Base-by-base conservation (phyloP, 2,329 filamentous ascomycete species). In the Aspergillus vadensis region DNA sequence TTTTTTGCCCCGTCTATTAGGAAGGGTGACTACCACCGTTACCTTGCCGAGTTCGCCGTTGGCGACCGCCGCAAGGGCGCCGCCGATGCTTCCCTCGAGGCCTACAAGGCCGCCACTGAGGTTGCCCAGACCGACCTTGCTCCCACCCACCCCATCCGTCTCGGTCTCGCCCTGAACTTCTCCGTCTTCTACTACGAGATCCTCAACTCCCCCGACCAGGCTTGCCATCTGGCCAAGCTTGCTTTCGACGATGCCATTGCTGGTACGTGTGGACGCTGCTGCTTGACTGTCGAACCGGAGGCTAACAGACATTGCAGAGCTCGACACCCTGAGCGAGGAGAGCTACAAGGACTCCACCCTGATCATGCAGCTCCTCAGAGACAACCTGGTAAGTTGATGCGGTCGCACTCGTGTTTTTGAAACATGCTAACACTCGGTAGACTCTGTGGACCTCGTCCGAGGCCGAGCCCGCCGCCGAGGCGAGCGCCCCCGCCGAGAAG, bases 151-250 rank as follows among this genome's bases (percentile, higher is more conserved):
- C 92, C 92, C 76, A 96, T 96, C 81, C 91, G 92, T 75, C 90
- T 96, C 67, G 92, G 92, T 78, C 88, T 96, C 69, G 92, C 92
- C 72, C 86, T 96, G 70, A 96, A 96, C 89, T 96, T 96, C 86
- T 97, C 93, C 68, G 93, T 97, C 76, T 98, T 97, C 87, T 98
- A 98, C 89, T 99, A 99, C 81, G 91, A 99, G 88, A 99, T 98
- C 79, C 86, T 98, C 75, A 99, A 98, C 86, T 92, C 94, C 47
- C 94, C 94, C 67, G 95, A 98, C 80, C 94, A 96, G 84, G 94
- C 93, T 77, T 97, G 94, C 89, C 93, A 97, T 81, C 88, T 97
- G 71, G 94, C 92, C 81, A 96, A 96, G 88, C 91, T 94, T 80
- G 91, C 91, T 61, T 96, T 96, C 76, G 92, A 96, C 76, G 94